Evolutionary conservation across 2,329 filamentous ascomycete species (phyloP).

Genomic region (Diaporthe citrichinensis): DNA sequence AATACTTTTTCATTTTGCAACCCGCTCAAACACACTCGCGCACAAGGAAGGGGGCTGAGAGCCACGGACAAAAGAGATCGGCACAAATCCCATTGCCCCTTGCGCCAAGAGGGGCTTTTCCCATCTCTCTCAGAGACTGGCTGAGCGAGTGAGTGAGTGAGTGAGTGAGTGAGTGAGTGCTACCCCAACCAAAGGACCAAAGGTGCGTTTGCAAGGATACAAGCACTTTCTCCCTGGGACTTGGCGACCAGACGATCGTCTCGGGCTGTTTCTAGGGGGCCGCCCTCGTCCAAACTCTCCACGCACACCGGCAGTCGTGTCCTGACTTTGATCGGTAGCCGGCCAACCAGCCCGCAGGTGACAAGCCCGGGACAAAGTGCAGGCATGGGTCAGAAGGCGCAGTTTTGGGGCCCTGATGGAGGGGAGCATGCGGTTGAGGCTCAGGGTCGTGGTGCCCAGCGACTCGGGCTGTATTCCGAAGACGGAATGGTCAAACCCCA

Average conservation of each 20-base stretch:
- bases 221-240: slow-evolving; percentile 20
- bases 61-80: background rate
- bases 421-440: slow-evolving; percentile 22
- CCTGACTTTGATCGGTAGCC: slow-evolving; percentile 5
- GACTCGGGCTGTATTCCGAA: slow-evolving; percentile 22
- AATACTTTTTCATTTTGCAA: slow-evolving; percentile 15
- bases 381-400: slow-evolving; percentile 10
- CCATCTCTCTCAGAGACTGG: background rate
- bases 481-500: slow-evolving; percentile 19
- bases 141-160: background rate
- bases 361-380: slow-evolving; percentile 1
- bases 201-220: slow-evolving; percentile 9
- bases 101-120: slow-evolving; percentile 3
- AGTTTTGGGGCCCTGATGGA: background rate
- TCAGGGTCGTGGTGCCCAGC: slow-evolving; percentile 20
- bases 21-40: slow-evolving; percentile 9
- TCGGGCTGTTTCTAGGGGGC: slow-evolving; percentile 19
- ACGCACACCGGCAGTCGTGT: slow-evolving; percentile 26
- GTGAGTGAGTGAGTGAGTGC: background rate
- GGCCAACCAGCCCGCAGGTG: slow-evolving; percentile 21
- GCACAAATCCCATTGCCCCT: slow-evolving; percentile 15
- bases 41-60: background rate
- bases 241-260: slow-evolving; percentile 32
- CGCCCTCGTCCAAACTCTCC: slow-evolving; percentile 26
- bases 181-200: slow-evolving; percentile 10